phyloP scores from a whole-genome alignment of 768 basidiomycete genomes.

The Megacollybia marginata region DNA sequence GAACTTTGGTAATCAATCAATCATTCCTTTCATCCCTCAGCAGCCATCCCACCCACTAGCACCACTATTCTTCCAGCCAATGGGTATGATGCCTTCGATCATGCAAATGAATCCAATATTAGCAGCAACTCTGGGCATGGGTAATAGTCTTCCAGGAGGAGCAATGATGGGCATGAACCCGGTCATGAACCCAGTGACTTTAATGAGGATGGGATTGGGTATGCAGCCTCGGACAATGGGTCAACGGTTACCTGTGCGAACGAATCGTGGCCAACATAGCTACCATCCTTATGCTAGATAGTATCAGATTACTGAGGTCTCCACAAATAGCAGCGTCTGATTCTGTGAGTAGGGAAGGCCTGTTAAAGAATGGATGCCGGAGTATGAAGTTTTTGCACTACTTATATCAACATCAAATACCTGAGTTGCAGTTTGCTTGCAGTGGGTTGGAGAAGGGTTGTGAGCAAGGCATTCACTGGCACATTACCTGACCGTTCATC shows the following conservation, averaged over 20 bases:
- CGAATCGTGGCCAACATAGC: constrained; percentile 46
- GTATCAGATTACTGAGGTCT: no score
- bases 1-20: constrained; percentile 21
- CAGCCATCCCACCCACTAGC: constrained; percentile 24
- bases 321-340: no score
- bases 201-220: constrained; percentile 34
- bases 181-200: constrained; percentile 44
- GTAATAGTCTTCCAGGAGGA: constrained; percentile 22
- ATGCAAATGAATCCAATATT: constrained; percentile 42
- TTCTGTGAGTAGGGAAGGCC: no score
- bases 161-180: constrained; percentile 38
- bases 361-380: no score
- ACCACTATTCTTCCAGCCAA: constrained; percentile 16
- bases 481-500: no score
- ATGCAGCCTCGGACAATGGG: constrained; percentile 32
- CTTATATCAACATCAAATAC: no score
- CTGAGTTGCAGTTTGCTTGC: no score
- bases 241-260: constrained; percentile 41
- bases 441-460: no score
- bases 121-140: constrained; percentile 38
- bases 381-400: no score
- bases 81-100: constrained; percentile 19
- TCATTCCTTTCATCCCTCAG: constrained; percentile 24
- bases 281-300: constrained; percentile 64
- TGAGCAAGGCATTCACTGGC: no score